These are phyloP conservation scores for Candida fluviatilis DNA, from an alignment of 805 yeast species.

Conservation along the genomic window DNA sequence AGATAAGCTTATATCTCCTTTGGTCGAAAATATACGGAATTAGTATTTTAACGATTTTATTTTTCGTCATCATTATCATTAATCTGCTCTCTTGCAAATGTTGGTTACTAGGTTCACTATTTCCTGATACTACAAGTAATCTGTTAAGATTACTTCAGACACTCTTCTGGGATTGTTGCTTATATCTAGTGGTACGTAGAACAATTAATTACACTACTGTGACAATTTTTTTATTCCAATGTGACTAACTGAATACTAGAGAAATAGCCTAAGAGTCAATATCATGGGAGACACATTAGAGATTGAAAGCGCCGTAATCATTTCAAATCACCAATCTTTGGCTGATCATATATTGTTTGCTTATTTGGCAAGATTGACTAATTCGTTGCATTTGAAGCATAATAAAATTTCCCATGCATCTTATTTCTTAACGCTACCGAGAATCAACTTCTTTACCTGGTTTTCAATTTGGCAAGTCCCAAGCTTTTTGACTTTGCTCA, in stretches of 20 bases:
- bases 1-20: not conserved
- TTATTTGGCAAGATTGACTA: conserved; percentile 30
- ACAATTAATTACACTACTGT: not conserved
- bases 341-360: conserved; percentile 60
- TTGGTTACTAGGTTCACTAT: not conserved
- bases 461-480: conserved; percentile 62
- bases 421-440: conserved; percentile 28
- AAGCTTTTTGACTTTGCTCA: conserved; percentile 40
- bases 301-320: conserved; percentile 32
- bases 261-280: conserved; percentile 19
- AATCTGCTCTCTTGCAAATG: conserved; percentile 1
- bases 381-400: conserved; percentile 8
- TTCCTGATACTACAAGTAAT: conserved; percentile 4
- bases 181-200: conserved; percentile 25
- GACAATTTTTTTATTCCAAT: conserved; percentile 4
- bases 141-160: conserved; percentile 4
- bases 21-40: conserved; percentile 1
- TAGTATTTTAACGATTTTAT: not conserved
- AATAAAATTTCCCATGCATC: conserved; percentile 5
- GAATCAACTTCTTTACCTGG: conserved; percentile 68
- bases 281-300: conserved; percentile 40
- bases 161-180: conserved; percentile 26
- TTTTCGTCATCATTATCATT: not conserved
- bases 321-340: conserved; percentile 64
- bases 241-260: conserved; percentile 5